A percentile compares a stretch with the other conserved stretches of the same genome.
These are phyloP conservation scores for Alternaria angustiovoidea DNA, from an alignment of 2,329 filamentous ascomycete genomes.

Conservation along the genomic window DNA sequence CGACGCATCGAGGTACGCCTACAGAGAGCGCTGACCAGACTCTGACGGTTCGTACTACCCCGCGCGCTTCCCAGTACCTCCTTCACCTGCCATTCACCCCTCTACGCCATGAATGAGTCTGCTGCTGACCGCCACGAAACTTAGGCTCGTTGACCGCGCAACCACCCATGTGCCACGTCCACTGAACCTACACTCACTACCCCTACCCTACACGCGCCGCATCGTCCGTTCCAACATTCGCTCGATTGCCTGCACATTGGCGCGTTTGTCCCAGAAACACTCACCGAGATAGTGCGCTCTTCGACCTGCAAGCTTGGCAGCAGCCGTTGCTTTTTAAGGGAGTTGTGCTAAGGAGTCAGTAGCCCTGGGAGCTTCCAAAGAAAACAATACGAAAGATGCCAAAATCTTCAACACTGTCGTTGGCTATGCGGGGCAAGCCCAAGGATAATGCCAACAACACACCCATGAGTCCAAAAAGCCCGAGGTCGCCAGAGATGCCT, in stretches of 20 bases:
- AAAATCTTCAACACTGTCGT: conserved; percentile 49
- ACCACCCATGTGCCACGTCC: conserved; percentile 39
- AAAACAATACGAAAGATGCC: conserved; percentile 50
- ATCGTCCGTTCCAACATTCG: conserved; percentile 23
- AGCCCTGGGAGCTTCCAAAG: conserved; percentile 35
- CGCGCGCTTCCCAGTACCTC: conserved; percentile 31
- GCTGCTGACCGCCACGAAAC: conserved; percentile 48
- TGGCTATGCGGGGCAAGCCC: conserved; percentile 46
- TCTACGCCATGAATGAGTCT: conserved; percentile 15
- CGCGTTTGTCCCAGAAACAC: conserved; percentile 26
- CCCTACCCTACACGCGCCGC: conserved; percentile 26
- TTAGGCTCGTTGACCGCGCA: conserved; percentile 31
- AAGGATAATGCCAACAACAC: conserved; percentile 35
- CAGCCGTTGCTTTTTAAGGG: conserved; percentile 5
- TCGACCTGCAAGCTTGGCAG: conserved; percentile 3
- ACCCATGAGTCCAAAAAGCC: conserved; percentile 47
- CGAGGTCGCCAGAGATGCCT: conserved; percentile 39
- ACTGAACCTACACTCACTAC: conserved; percentile 24
- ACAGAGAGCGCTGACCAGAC: conserved; percentile 41
- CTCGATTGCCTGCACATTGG: conserved; percentile 25
- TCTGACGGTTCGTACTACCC: conserved; percentile 48
- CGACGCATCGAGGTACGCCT: conserved; percentile 41
- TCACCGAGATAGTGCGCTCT: conserved; percentile 38
- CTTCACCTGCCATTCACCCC: conserved; percentile 16
- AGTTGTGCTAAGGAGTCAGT: conserved; percentile 34